Evolutionary conservation across 768 basidiomycete species (phyloP), one percentile per base, ranked within the genome.

Genomic region (Pisolithus microcarpus): DNA sequence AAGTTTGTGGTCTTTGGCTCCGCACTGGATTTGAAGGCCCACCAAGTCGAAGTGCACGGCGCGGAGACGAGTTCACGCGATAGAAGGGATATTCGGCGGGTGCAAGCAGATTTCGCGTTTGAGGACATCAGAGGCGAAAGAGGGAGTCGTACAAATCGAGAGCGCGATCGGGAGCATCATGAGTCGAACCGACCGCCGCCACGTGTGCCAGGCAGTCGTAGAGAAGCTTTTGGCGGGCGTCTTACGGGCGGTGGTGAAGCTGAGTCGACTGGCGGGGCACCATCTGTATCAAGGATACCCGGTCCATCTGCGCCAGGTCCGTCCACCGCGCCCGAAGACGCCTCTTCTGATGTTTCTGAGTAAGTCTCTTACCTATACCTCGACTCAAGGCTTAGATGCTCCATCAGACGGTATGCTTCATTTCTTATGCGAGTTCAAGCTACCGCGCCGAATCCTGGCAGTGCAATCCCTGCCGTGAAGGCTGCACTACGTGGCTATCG

Each of bases 1-100:
- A 97, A 96, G 69, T 99, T 99, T 56, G 88, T 98, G 53, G 96
- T 98, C 11, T 98, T 98, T 65, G 81, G 82, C 38, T 85, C 85
- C 4, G 75, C 80, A 13, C 71, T 99, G 10, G 96, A 99, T 63
- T 80, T 97, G 36, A 82, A 92, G 65, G 95, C 85, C 0, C 96
- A 99, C 65, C 84, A 86, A 70, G 84, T 97, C 9, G 84, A 88
- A 48, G 84, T 82, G 48, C 91, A 94, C 54, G 86, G 84, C 8
- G 78, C 75, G 1, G 82, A 82, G 30, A 84, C 89, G 83, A 80
- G 76, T 15, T 67, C 86, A 2, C 75, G 80, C 15, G 87, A 87
- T 58, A 80, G 77, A 57, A 81, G 76, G 51, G 85, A 85, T 19
- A 82, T 81, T 0, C 72, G 83, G 24, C 75, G 87, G 16, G 70